Conservation (phyloP, 2,329 filamentous ascomycete species). For the Berkeleyomyces basicola region DNA sequence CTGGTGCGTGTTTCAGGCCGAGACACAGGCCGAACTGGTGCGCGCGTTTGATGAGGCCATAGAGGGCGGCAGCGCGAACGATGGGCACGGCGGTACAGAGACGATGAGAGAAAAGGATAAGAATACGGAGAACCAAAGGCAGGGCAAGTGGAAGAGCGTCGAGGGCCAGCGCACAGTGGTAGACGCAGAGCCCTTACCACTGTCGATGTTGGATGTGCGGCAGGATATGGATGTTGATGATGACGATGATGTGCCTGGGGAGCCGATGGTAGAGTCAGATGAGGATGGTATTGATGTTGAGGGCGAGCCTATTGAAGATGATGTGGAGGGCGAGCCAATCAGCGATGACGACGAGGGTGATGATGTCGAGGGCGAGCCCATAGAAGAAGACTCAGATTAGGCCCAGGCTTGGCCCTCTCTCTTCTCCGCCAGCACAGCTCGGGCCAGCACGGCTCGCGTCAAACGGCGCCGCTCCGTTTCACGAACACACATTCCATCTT, state of each 20-base stretch:
- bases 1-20: constrained; percentile 57
- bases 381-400: constrained; percentile 8
- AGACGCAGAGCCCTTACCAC: constrained; percentile 10
- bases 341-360: constrained; percentile 31
- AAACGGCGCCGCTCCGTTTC: too few species aligned
- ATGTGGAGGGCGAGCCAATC: constrained; percentile 30
- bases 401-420: not conserved
- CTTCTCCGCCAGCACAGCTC: too few species aligned
- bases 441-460: too few species aligned
- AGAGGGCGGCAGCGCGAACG: constrained; percentile 31
- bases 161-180: constrained; percentile 21
- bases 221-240: constrained; percentile 26
- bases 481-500: too few species aligned
- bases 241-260: constrained; percentile 32
- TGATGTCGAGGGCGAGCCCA: constrained; percentile 30
- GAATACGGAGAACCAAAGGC: constrained; percentile 18
- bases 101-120: constrained; percentile 16
- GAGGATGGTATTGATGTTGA: constrained; percentile 33
- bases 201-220: constrained; percentile 22
- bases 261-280: constrained; percentile 30
- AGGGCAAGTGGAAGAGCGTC: constrained; percentile 35
- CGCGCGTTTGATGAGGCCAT: constrained; percentile 52
- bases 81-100: constrained; percentile 21
- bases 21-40: constrained; percentile 55
- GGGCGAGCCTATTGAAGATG: constrained; percentile 25